Evolutionary conservation across 805 yeast species (phyloP), one percentile per base, ranked within the genome.

Genomic region (Zygoascus tannicola): DNA sequence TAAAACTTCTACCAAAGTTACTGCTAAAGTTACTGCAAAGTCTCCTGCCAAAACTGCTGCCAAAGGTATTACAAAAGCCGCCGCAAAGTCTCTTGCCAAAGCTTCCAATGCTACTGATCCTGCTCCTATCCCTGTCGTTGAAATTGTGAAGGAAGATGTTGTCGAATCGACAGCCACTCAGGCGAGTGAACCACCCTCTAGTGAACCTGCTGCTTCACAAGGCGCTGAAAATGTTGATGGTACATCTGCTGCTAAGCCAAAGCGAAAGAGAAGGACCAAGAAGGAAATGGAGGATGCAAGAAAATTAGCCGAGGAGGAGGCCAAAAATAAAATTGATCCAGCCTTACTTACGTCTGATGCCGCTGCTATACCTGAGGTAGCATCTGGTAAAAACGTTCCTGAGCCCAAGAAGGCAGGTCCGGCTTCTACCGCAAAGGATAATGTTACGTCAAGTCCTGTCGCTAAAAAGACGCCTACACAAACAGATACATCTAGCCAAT

Each of bases 311-410:
- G 39, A 35, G 8, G 39, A 35, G 19, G 39, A 19, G 7, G 21
- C 35, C 41, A 26, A 26, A 12, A 26, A 26, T 26, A 26, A 26
- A 12, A 44, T n/a, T n/a, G n/a, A n/a, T n/a, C n/a, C n/a, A n/a
- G n/a, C n/a, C n/a, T n/a, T n/a, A n/a, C n/a, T n/a, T n/a, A n/a
- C n/a, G n/a, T n/a, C n/a, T n/a, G n/a, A n/a, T n/a, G n/a, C n/a
- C n/a, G n/a, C n/a, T n/a, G n/a, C n/a, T n/a, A n/a, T n/a, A n/a
- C n/a, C n/a, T n/a, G n/a, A n/a, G n/a, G n/a, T n/a, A n/a, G 30
- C 7, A 26, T 8, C 10, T 26, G 30, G 30, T 8, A 26, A 26
- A 12, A 12, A 26, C 7, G 12, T 8, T 7, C 10, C 7, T 12
- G 30, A 12, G 12, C 10, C 10, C 30, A 7, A 26, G 10, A 26